Evolutionary conservation across 1,284 basidiomycete species (phyloP), one percentile per base, ranked within the genome.

Genomic region (Kwoniella shivajii): DNA sequence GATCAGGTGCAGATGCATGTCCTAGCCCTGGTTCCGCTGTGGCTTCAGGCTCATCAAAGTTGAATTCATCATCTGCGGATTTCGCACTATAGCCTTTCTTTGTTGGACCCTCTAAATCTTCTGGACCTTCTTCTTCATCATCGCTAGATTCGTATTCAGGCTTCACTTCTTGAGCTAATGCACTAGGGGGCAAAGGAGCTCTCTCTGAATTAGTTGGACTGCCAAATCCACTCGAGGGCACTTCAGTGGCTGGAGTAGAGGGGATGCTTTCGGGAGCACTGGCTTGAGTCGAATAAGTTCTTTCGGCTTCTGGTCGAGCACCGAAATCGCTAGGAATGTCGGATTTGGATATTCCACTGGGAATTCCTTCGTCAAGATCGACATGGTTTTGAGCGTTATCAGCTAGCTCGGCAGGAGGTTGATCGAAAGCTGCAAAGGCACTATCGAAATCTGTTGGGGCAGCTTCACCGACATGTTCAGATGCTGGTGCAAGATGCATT

Each of bases 391-490:
- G 20, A 13, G 45, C 36, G 10, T 34, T 20, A 11, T 57, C 44
- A 18, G 42, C 34, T 20, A 47, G 22, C n/a, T 48, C 84, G n/a
- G 54, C 46, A 13, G 55, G 71, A 88, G 81, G 85, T 66, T 88
- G 84, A 66, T 91, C 88, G 63, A 92, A 89, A 46, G 86, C 87
- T 57, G 81, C 85, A 41, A 83, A 73, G 1, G 71, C 66, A 10
- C 66, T 50, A 47, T 68, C 67, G 42, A 73, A 66, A 53, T 69
- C 64, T 2, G 67, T 84, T n/a, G 81, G 14, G 11, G 45, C 54
- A 37, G 52, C 7, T 38, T 34, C 42, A 36, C 31, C 51, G 18
- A 46, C 49, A 33, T 16, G 39, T 33, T 48, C 46, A 4, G 53
- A 42, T 5, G 45, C 26, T n/a, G 46, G 53, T 6, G 51, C 51